These are phyloP conservation scores for Trichoderma atroviride DNA, from an alignment of 2,329 filamentous ascomycete genomes.

Conservation along the genomic window DNA sequence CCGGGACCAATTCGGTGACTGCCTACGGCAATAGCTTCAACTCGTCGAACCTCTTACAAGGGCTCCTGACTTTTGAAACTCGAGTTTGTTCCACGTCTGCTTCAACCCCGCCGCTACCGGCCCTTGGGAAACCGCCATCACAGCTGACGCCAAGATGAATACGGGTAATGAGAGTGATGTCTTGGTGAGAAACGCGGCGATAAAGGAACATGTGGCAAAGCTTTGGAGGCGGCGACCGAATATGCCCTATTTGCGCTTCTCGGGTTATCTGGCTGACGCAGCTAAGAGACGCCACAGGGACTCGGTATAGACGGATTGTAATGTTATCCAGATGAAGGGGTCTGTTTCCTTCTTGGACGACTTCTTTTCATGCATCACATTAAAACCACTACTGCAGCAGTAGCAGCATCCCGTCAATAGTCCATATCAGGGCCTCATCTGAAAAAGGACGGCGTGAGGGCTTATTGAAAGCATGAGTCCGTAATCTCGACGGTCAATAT, in stretches of 20 bases:
- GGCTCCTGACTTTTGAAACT: constrained; percentile 46
- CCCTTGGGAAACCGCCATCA: neutral
- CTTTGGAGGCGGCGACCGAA: neutral
- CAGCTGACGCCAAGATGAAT: neutral
- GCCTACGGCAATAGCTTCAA: constrained; percentile 15
- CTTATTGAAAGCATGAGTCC: neutral
- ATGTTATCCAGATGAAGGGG: neutral
- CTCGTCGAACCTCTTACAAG: constrained; percentile 9
- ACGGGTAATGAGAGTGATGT: neutral
- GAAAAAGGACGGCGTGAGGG: neutral
- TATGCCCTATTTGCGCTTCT: neutral
- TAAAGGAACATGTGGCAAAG: neutral
- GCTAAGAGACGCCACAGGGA: neutral
- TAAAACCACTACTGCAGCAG: neutral
- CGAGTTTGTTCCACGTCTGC: constrained; percentile 51
- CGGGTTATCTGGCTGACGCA: neutral
- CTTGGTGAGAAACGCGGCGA: neutral
- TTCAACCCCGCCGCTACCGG: constrained; percentile 41
- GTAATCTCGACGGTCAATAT: neutral
- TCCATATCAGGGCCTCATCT: neutral
- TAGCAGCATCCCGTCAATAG: too few species aligned
- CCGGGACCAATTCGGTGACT: neutral
- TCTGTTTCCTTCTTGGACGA: neutral
- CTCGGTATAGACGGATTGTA: neutral
- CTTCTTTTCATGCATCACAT: neutral